These are phyloP conservation scores for Colletotrichum musae DNA, from an alignment of 2,329 filamentous ascomycete genomes.

Conservation along the genomic window DNA sequence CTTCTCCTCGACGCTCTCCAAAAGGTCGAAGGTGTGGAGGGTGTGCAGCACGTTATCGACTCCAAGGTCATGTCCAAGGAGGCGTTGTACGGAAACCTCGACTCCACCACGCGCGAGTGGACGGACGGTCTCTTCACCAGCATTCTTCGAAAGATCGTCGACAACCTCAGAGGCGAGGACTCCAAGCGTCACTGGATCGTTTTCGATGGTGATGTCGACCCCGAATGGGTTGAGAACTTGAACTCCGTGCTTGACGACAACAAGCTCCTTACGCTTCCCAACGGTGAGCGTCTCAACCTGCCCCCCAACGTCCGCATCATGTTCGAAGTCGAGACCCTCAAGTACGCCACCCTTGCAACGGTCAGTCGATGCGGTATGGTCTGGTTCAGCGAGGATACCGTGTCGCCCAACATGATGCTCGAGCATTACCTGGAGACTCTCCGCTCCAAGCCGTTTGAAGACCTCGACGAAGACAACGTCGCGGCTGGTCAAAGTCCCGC, in stretches of 20 bases:
- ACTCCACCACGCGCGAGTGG: conserved; percentile 98
- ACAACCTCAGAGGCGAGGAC: conserved; percentile 97
- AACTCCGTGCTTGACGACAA: conserved; percentile 99
- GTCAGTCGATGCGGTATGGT: conserved; percentile 99
- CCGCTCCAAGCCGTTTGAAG: conserved; percentile 88
- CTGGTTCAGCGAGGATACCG: conserved; percentile 99
- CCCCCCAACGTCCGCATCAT: conserved; percentile 97
- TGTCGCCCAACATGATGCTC: conserved; percentile 93
- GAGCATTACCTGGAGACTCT: conserved; percentile 90
- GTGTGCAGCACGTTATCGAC: conserved; percentile 97
- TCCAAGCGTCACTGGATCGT: conserved; percentile 99
- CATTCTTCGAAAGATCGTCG: conserved; percentile 97
- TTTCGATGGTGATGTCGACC: conserved; percentile 98
- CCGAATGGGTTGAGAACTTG: conserved; percentile 99
- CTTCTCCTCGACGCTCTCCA: conserved; percentile 92
- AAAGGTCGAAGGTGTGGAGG: conserved; percentile 90
- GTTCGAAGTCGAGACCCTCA: conserved; percentile 99
- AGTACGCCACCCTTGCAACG: conserved; percentile 98
- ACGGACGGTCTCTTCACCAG: conserved; percentile 98
- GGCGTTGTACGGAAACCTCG: conserved; percentile 93
- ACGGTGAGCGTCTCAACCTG: conserved; percentile 96
- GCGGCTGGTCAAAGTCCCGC: conserved; percentile 81
- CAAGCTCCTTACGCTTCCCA: conserved; percentile 95
- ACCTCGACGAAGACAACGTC: conserved; percentile 92
- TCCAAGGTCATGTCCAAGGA: conserved; percentile 99